Percentiles rank a stretch among this genome's conserved stretches.
Evolutionary conservation across 208 protist genomes (phyloP).

Genomic region (Trypanosoma rangeli): DNA sequence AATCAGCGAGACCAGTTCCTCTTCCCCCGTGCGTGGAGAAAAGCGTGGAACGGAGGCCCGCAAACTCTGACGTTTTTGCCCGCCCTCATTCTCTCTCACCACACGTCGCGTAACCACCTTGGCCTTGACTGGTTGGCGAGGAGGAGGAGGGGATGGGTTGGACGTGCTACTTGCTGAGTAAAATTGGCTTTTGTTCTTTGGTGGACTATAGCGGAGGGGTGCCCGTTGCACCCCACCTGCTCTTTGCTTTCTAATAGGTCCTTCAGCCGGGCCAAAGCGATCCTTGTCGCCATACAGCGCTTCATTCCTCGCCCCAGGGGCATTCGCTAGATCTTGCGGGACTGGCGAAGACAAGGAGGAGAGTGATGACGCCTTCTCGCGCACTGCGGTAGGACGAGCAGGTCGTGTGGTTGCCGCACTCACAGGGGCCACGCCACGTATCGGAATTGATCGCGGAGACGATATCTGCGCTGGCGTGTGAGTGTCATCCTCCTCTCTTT

Average conservation of each 20-base stretch:
- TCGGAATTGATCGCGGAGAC: too few species aligned
- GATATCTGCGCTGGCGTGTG: not conserved
- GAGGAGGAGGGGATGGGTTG: not conserved
- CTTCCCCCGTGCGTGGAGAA: slow-evolving; percentile 62
- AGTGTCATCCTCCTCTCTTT: not conserved
- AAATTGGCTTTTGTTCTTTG: not conserved
- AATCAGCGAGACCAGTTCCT: slow-evolving; percentile 82
- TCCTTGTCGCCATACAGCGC: slow-evolving; percentile 78
- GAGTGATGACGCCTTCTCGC: not conserved
- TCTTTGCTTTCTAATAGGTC: slow-evolving; percentile 21
- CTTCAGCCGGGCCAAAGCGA: slow-evolving; percentile 69
- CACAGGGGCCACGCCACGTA: not conserved
- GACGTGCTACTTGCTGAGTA: not conserved
- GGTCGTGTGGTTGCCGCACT: not conserved
- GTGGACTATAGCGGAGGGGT: not conserved
- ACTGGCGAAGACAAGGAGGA: not conserved
- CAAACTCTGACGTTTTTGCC: slow-evolving; percentile 15
- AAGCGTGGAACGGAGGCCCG: slow-evolving; percentile 42
- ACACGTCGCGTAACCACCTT: slow-evolving; percentile 13
- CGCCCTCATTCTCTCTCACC: not conserved
- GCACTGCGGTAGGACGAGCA: not conserved
- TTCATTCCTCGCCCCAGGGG: slow-evolving; percentile 36
- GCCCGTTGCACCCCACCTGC: not conserved
- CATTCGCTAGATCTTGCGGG: not conserved
- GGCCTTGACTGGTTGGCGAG: not conserved